phyloP scores from a whole-genome alignment of 345 rosid species.

The Murraya koenigii region DNA sequence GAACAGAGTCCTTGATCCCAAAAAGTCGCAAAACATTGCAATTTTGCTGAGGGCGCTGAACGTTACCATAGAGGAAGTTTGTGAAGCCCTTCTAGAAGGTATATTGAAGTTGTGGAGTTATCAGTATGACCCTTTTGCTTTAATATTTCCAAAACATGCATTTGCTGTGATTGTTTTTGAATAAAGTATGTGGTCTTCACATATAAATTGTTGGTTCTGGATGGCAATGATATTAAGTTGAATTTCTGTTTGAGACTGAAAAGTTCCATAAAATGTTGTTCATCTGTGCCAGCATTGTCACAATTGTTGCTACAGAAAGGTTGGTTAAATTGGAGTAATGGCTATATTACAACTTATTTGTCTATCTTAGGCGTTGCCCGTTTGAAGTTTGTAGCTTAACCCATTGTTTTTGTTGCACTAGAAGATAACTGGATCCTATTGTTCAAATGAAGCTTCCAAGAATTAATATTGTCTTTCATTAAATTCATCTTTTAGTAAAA shows the following conservation, averaged over 20 bases:
- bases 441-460: background rate
- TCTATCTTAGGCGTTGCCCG: background rate
- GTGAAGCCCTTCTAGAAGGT: conserved; percentile 98
- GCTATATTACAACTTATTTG: background rate
- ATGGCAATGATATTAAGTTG: background rate
- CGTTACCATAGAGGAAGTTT: conserved; percentile 94
- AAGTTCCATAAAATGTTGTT: background rate
- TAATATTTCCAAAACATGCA: background rate
- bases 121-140: background rate
- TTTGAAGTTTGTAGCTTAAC: background rate
- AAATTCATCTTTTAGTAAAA: background rate
- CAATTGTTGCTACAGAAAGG: background rate
- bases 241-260: background rate
- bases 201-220: background rate
- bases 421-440: background rate
- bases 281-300: background rate
- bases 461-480: background rate
- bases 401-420: background rate
- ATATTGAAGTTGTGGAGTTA: conserved; percentile 3
- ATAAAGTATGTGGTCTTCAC: background rate
- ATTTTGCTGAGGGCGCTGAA: conserved; percentile 84
- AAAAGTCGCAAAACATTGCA: conserved; percentile 94
- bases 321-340: background rate
- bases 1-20: conserved; percentile 88
- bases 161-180: background rate